Evolutionary conservation across 1,284 basidiomycete genomes (phyloP).

Genomic region (Sporisorium reilianum): DNA sequence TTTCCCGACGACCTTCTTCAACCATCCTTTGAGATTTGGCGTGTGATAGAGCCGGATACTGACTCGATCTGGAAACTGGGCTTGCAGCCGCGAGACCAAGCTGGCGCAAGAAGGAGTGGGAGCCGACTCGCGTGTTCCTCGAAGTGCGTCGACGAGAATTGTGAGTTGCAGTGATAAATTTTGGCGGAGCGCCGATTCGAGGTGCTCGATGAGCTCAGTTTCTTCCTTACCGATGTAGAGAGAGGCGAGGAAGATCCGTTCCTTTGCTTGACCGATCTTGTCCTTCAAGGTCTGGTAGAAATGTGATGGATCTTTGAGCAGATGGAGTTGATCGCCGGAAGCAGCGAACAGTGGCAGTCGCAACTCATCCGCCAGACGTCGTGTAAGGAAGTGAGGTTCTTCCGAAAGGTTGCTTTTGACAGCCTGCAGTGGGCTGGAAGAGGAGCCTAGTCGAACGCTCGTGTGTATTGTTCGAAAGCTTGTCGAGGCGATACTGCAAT

Average conservation of each 20-base stretch:
- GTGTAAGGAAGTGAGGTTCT: slow-evolving; percentile 32
- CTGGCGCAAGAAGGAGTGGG: slow-evolving; percentile 72
- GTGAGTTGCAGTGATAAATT: slow-evolving; percentile 79
- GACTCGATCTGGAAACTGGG: slow-evolving; percentile 78
- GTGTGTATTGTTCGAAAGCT: neutral
- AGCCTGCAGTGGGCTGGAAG: neutral
- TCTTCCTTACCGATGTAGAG: slow-evolving; percentile 66
- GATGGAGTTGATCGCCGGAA: slow-evolving; percentile 34
- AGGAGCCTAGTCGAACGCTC: neutral
- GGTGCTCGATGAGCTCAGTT: slow-evolving; percentile 46
- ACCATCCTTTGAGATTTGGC: slow-evolving; percentile 80
- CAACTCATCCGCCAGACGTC: slow-evolving; percentile 22
- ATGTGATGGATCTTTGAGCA: slow-evolving; percentile 38
- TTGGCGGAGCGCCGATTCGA: slow-evolving; percentile 47
- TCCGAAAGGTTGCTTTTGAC: neutral
- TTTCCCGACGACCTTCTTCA: slow-evolving; percentile 84
- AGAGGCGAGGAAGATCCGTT: slow-evolving; percentile 58
- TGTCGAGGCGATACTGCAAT: neutral
- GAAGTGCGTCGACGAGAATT: slow-evolving; percentile 87
- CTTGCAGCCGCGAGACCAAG: slow-evolving; percentile 53
- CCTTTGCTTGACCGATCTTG: slow-evolving; percentile 41
- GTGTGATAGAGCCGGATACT: slow-evolving; percentile 81
- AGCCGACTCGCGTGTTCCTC: slow-evolving; percentile 84
- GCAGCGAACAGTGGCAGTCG: slow-evolving; percentile 44
- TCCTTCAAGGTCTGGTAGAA: slow-evolving; percentile 47